Evolutionary conservation across 2,329 filamentous ascomycete genomes (phyloP).

Genomic region (Sclerotinia sclerotiorum): DNA sequence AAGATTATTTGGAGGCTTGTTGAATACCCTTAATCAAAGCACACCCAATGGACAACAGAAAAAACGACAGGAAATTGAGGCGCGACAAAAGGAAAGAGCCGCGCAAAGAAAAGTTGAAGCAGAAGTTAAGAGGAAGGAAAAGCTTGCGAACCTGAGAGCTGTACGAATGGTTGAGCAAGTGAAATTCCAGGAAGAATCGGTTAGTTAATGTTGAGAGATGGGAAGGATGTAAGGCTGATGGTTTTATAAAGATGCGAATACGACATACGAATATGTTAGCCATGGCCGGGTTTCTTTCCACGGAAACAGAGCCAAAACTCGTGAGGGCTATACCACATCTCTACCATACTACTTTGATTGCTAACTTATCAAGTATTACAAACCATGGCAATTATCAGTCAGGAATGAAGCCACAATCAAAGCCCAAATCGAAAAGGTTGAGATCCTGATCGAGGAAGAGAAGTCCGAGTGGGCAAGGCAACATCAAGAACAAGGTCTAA

Average conservation of each 20-base stretch:
- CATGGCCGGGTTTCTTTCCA: slow-evolving; percentile 71
- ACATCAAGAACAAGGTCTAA: slow-evolving; percentile 42
- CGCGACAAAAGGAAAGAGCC: slow-evolving; percentile 73
- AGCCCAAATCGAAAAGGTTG: slow-evolving; percentile 65
- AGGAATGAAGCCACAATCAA: slow-evolving; percentile 71
- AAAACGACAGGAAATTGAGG: slow-evolving; percentile 77
- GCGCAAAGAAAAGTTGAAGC: slow-evolving; percentile 72
- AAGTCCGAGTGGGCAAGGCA: slow-evolving; percentile 58
- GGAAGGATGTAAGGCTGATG: slow-evolving; percentile 18
- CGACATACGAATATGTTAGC: slow-evolving; percentile 71
- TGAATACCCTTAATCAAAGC: slow-evolving; percentile 64
- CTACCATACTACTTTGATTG: slow-evolving; percentile 12
- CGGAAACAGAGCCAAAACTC: slow-evolving; percentile 68
- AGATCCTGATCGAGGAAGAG: slow-evolving; percentile 65
- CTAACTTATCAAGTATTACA: slow-evolving; percentile 66
- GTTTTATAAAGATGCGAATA: slow-evolving; percentile 52
- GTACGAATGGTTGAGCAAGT: slow-evolving; percentile 68
- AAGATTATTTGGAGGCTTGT: slow-evolving; percentile 78
- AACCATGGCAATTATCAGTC: slow-evolving; percentile 72
- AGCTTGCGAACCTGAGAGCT: slow-evolving; percentile 59
- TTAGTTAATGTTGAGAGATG: slow-evolving; percentile 49
- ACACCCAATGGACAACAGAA: slow-evolving; percentile 62
- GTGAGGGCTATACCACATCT: slow-evolving; percentile 51
- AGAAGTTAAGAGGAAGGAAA: slow-evolving; percentile 64
- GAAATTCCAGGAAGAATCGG: slow-evolving; percentile 72